phyloP scores from a whole-genome alignment of 352 stramenopile genomes.

The Phytophthora sp. region DNA sequence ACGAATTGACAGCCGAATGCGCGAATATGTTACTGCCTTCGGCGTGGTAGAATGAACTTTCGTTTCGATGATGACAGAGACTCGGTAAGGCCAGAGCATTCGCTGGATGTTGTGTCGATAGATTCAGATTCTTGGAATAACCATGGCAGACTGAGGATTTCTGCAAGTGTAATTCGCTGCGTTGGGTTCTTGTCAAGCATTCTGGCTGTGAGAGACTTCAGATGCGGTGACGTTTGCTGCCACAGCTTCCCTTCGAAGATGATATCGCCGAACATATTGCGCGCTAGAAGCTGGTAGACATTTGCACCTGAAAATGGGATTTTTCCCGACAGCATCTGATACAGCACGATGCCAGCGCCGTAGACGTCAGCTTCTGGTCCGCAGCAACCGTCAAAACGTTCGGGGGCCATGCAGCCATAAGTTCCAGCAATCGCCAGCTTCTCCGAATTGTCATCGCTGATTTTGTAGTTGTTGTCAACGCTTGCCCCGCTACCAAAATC shows the following conservation, averaged over 20 bases:
- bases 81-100: constrained; percentile 11
- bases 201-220: constrained; percentile 44
- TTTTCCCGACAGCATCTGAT: constrained; percentile 62
- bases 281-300: constrained; percentile 59
- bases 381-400: constrained; percentile 59
- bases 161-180: constrained; percentile 52
- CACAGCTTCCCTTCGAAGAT: constrained; percentile 49
- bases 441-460: constrained; percentile 1
- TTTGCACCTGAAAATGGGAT: constrained; percentile 54
- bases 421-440: constrained; percentile 41
- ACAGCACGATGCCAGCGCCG: constrained; percentile 63
- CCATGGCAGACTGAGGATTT: constrained; percentile 65
- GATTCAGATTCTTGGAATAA: constrained; percentile 44
- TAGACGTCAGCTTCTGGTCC: constrained; percentile 68
- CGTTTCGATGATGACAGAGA: constrained; percentile 9
- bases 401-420: constrained; percentile 70
- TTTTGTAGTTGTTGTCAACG: constrained; percentile 11
- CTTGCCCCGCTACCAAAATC: constrained; percentile 64
- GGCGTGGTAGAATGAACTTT: constrained; percentile 19
- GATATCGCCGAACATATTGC: constrained; percentile 69
- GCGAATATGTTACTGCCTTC: not conserved
- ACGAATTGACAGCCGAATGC: constrained; percentile 9
- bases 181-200: constrained; percentile 64
- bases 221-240: constrained; percentile 38
- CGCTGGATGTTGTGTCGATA: constrained; percentile 6